Evolutionary conservation across 1,284 basidiomycete genomes (phyloP), one percentile per base, ranked within the genome.

Genomic region (Cutaneotrichosporon sp.): DNA sequence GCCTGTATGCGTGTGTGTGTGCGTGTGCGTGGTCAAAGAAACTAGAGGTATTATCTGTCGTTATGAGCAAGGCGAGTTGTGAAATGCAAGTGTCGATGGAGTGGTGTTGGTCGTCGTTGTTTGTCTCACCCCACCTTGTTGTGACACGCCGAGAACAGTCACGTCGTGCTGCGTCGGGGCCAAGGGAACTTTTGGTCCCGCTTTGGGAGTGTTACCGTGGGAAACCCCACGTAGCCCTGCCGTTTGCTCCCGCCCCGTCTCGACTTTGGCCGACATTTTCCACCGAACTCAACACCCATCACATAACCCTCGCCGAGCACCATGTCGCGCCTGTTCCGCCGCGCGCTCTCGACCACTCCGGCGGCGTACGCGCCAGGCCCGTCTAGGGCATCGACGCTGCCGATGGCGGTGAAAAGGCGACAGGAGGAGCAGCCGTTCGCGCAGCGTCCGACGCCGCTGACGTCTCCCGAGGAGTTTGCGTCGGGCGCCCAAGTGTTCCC

Each of bases 261-360:
- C 41, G 22, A 43, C 41, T 21, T 23, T 20, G 34, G 38, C 47
- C 50, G 54, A 56, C 54, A 52, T 56, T 56, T 56, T 55, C 53
- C 48, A 41, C 36, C 17, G 14, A 43, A 13, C 33, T 38, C 35
- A n/a, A n/a, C 34, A 13, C 9, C 35, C n/a, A 33, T 20, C 45
- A 14, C 17, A 17, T 15, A 34, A 46, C 26, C 22, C 26, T 15
- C 21, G 18, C 37, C 23, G 38, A 46, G 46, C 26, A 58, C 54
- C 42, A 73, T 73, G 71, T 68, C 71, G 18, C 59, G 60, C 44
- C 54, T 73, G 34, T 56, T 73, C 54, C 61, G 66, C 34, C 55
- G 71, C 42, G 57, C 66, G 4, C 56, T 67, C 42, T 39, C 52
- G 34, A 50, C 60, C 8, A 44, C 54, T 26, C 40, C 59, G 5